Evolutionary conservation across 225 moss, liverwort and hornwort species (phyloP).

Genomic region (Lunularia cruciata): DNA sequence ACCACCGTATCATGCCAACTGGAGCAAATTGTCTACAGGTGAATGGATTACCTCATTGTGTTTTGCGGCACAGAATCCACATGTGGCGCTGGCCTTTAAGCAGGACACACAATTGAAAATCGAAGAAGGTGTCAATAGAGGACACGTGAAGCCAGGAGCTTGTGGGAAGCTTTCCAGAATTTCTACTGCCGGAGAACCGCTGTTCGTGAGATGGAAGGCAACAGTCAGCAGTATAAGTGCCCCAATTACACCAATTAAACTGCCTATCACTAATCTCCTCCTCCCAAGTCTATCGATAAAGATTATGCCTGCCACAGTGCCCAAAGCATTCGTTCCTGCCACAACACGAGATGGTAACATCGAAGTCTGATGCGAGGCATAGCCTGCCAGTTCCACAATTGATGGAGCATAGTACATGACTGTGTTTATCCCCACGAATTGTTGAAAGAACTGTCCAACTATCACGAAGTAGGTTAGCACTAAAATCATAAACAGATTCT

Average conservation of each 20-base stretch:
- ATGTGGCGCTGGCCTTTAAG: slow-evolving; percentile 34
- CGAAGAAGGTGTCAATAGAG: slow-evolving; percentile 23
- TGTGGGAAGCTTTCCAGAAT: slow-evolving; percentile 20
- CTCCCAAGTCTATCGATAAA: slow-evolving; percentile 77
- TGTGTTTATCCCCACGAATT: slow-evolving; percentile 91
- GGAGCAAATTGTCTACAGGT: no score
- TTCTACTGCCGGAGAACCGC: slow-evolving; percentile 57
- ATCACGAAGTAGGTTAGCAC: no score
- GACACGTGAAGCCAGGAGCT: slow-evolving; percentile 45
- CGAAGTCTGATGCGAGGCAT: slow-evolving; percentile 74
- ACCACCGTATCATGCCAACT: no score
- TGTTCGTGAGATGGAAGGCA: slow-evolving; percentile 60
- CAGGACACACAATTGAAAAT: slow-evolving; percentile 45
- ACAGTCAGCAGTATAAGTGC: slow-evolving; percentile 62
- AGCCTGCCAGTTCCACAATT: slow-evolving; percentile 84
- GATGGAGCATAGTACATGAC: slow-evolving; percentile 98
- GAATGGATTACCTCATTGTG: slow-evolving; percentile 74
- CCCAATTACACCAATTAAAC: slow-evolving; percentile 61
- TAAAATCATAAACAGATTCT: no score
- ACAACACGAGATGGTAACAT: slow-evolving; percentile 66
- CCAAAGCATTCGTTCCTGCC: slow-evolving; percentile 73
- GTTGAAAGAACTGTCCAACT: slow-evolving; percentile 69
- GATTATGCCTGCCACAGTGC: slow-evolving; percentile 56
- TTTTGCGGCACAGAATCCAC: slow-evolving; percentile 78
- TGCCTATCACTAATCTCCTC: slow-evolving; percentile 66